Evolutionary conservation across 306 rosid species (phyloP).

Genomic region (Trichosanthes cucumerina): DNA sequence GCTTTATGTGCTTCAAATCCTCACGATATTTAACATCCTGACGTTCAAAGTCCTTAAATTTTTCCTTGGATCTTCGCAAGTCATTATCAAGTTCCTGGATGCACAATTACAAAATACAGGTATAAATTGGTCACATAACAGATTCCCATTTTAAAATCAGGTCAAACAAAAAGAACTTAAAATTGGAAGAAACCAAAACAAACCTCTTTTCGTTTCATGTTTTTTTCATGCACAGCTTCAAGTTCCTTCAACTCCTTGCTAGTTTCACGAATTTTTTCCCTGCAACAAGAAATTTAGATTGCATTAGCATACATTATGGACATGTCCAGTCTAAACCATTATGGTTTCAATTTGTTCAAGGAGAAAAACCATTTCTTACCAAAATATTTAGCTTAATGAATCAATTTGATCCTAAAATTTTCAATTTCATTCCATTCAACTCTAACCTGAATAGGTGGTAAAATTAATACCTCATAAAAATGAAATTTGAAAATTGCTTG

Average conservation of each 20-base stretch:
- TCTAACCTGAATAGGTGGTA: background rate
- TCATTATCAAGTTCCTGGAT: constrained; percentile 69
- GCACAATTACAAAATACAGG: constrained; percentile 7
- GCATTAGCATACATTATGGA: background rate
- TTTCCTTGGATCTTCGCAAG: constrained; percentile 75
- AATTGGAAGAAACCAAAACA: constrained; percentile 15
- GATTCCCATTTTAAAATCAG: background rate
- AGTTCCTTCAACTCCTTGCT: constrained; percentile 61
- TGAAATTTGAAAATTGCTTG: background rate
- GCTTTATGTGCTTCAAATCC: constrained; percentile 73
- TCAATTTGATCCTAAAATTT: background rate
- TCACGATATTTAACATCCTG: constrained; percentile 85
- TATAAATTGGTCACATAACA: background rate
- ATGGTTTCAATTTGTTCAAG: background rate
- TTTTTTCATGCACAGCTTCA: constrained; percentile 55
- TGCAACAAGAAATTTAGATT: constrained; percentile 21
- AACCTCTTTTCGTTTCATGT: constrained; percentile 74
- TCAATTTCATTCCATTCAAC: background rate
- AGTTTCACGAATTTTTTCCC: constrained; percentile 68
- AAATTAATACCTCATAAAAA: background rate
- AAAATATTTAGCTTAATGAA: background rate
- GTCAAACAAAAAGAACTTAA: background rate
- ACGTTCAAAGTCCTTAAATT: constrained; percentile 89
- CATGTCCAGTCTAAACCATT: constrained; percentile 6
- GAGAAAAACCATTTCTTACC: background rate